Conservation (phyloP, 345 rosid genomes). For the Moringa oleifera region DNA sequence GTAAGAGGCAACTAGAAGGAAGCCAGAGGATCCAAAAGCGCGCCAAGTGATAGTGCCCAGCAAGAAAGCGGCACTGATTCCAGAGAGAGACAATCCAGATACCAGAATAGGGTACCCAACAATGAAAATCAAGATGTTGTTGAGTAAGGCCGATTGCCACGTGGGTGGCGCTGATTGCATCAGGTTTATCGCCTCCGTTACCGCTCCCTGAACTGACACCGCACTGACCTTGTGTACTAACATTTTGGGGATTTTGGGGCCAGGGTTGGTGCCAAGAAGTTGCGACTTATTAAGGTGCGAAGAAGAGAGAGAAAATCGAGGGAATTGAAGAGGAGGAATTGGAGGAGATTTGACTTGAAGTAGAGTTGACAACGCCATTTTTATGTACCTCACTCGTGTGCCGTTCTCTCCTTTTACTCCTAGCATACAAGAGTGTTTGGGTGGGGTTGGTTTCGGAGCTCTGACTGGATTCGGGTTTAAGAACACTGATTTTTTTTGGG, state of each 20-base stretch:
- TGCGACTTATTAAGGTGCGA: constrained; percentile 16
- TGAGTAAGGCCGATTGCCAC: constrained; percentile 79
- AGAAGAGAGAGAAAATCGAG: constrained; percentile 6
- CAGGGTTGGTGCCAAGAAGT: constrained; percentile 9
- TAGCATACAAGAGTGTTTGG: background rate
- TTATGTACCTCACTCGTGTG: background rate
- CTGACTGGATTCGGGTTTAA: background rate
- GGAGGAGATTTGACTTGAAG: constrained; percentile 21
- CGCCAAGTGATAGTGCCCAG: constrained; percentile 95
- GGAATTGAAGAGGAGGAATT: constrained; percentile 15
- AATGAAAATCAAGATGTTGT: constrained; percentile 66
- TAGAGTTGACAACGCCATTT: constrained; percentile 43
- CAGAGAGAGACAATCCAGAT: constrained; percentile 70
- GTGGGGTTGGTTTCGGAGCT: constrained; percentile 18
- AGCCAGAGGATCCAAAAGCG: constrained; percentile 82
- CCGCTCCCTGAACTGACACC: constrained; percentile 31
- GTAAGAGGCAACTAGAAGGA: constrained; percentile 77
- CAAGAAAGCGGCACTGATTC: constrained; percentile 80
- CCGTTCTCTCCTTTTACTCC: background rate
- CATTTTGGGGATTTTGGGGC: constrained; percentile 22
- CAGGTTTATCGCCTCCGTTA: constrained; percentile 49
- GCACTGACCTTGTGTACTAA: constrained; percentile 26
- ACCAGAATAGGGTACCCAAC: constrained; percentile 73
- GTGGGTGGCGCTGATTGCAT: constrained; percentile 61
- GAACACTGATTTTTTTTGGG: too few species aligned